Base-by-base conservation (phyloP, 495 filamentous ascomycete species). In the Mytilinidion resinicola region DNA sequence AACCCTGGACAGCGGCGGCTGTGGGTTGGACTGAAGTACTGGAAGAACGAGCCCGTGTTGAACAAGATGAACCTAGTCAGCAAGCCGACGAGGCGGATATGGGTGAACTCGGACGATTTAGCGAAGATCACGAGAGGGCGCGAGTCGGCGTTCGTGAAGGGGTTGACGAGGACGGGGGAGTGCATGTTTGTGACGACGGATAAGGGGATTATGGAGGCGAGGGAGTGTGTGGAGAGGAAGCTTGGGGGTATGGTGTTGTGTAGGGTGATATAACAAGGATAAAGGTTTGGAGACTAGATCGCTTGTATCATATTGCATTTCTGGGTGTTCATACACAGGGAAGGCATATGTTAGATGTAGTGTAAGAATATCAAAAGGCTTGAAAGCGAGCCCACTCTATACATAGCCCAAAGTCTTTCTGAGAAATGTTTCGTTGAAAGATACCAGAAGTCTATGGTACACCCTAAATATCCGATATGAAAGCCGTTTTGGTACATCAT, bases 21-120 rank as follows among this genome's bases (percentile, higher is more conserved):
- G 8, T 98, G 93, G 93, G 66, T 98, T 9, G 91, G 90, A 9
- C 72, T 97, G 65, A 97, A 97, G 76, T 98, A 98, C 77, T 90
- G 81, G 81, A 84, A 90, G 66, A 89, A 89, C 67, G 76, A 88
- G 69, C 89, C 95, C 3, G 93, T 98, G 50, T 67, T 98, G 55
- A 79, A 78, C 35, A 77, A 83, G 65, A 80, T 96, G 72, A 63
- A 64, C 33, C 72, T 90, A 73, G 76, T 95, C 46, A 85, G 81
- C 65, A 93, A 86, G 69, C 89, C 91, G 9, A 95, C 79, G 67
- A 80, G 86, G 64, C 72, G 82, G 63, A 76, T 95, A 51, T 84
- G 77, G 65, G 79, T 91, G 64, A 76, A 82, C 44, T 72, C 84
- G 19, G 55, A 70, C 44, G 80, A 80, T 10, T 69, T 97, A 42